phyloP scores from a whole-genome alignment of 371 early-diverging fungal species.

The Chytridium lagenaria region DNA sequence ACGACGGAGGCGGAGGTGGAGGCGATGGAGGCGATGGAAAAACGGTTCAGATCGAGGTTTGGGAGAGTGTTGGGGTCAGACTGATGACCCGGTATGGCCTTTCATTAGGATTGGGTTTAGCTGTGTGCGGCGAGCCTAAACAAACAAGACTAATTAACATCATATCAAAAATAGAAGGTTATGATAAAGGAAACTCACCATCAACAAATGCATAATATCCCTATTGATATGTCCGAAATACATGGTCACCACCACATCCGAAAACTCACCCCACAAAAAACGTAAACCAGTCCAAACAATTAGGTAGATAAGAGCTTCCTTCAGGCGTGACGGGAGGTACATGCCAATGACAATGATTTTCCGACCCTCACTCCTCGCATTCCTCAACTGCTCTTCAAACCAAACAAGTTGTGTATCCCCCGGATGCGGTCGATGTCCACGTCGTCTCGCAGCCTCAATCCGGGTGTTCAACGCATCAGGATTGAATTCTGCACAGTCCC shows the following conservation, averaged over 20 bases:
- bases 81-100: slow-evolving; percentile 1
- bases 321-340: slow-evolving; percentile 43
- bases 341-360: slow-evolving; percentile 48
- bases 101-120: slow-evolving; percentile 9
- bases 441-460: not conserved
- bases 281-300: slow-evolving; percentile 40
- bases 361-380: slow-evolving; percentile 19
- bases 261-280: slow-evolving; percentile 46
- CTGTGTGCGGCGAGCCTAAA: not conserved
- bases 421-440: slow-evolving; percentile 5
- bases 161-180: slow-evolving; percentile 2
- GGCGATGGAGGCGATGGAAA: not conserved
- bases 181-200: slow-evolving; percentile 16
- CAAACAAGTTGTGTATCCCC: slow-evolving; percentile 45
- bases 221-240: slow-evolving; percentile 54
- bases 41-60: not conserved
- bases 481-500: slow-evolving; percentile 33
- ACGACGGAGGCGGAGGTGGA: slow-evolving; percentile 30
- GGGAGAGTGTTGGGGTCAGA: slow-evolving; percentile 4
- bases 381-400: slow-evolving; percentile 31
- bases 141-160: not conserved
- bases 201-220: slow-evolving; percentile 37
- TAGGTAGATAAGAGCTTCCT: slow-evolving; percentile 27
- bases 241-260: slow-evolving; percentile 47
- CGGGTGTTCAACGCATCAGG: not conserved